These are phyloP conservation scores for Pulveroboletus sp. DNA, from an alignment of 768 basidiomycete species.

Conservation along the genomic window DNA sequence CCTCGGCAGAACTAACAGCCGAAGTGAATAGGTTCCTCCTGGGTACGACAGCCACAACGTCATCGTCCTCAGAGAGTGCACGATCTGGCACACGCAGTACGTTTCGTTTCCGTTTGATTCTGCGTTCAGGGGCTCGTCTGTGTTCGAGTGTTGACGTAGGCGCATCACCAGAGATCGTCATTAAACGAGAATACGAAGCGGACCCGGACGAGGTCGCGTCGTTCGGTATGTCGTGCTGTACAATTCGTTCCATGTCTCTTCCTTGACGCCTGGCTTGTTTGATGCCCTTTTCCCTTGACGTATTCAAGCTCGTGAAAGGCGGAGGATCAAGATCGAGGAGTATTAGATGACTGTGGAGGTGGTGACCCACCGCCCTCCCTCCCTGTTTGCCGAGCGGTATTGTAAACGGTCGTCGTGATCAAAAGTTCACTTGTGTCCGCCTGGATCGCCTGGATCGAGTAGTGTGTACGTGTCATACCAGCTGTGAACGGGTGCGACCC, in stretches of 20 bases:
- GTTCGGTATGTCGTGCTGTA: background rate
- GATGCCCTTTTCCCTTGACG: background rate
- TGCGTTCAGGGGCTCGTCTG: background rate
- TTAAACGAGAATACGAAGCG: conserved; percentile 18
- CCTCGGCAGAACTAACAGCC: conserved; percentile 4
- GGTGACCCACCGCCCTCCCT: too few relatives aligned
- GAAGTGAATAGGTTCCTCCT: conserved; percentile 1
- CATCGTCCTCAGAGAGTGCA: background rate
- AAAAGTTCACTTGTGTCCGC: too few relatives aligned
- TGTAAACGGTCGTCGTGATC: too few relatives aligned
- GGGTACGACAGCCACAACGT: background rate
- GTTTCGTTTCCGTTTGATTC: background rate
- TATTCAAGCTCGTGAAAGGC: conserved; percentile 1
- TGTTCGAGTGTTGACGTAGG: too few relatives aligned
- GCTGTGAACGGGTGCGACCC: too few relatives aligned
- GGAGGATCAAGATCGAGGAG: conserved; percentile 18
- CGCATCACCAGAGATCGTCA: background rate
- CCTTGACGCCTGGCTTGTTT: background rate
- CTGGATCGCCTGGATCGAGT: too few relatives aligned
- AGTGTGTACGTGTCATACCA: too few relatives aligned
- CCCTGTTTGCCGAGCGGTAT: too few relatives aligned
- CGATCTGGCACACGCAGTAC: background rate
- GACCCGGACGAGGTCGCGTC: background rate
- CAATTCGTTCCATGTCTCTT: background rate
- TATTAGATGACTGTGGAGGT: conserved; percentile 21